Conservation (phyloP, 208 protist species). For the Kentomonas sorsogonicus region DNA sequence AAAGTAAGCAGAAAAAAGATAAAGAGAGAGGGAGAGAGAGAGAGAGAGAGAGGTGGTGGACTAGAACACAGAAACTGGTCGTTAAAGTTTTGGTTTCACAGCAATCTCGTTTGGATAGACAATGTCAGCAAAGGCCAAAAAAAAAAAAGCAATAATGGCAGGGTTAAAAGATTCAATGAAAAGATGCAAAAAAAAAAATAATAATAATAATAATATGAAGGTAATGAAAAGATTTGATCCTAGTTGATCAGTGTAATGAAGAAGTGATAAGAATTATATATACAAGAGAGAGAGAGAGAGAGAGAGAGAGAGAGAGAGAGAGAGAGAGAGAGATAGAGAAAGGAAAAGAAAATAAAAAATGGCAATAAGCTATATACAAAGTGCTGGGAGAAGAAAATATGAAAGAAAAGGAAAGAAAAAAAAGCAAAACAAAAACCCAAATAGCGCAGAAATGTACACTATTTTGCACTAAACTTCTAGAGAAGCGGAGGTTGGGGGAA, state of each 20-base stretch:
- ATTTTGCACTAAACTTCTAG: no score
- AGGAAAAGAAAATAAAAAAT: background rate
- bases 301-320: constrained; percentile 2
- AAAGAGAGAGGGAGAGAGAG: no score
- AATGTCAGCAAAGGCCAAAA: constrained; percentile 2
- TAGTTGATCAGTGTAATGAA: constrained; percentile 9
- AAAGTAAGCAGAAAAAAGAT: no score
- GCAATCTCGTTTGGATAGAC: no score
- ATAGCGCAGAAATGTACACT: no score
- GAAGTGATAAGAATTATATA: constrained; percentile 9
- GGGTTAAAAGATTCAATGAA: background rate
- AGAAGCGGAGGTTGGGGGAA: no score
- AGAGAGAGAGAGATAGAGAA: background rate
- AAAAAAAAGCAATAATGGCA: background rate
- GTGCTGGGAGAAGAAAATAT: constrained; percentile 6
- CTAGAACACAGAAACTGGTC: no score
- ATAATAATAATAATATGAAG: constrained; percentile 1
- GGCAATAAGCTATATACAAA: constrained; percentile 1
- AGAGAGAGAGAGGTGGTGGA: no score
- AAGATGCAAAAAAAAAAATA: background rate
- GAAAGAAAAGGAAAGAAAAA: constrained; percentile 1
- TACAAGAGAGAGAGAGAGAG: constrained; percentile 6
- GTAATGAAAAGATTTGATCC: no score
- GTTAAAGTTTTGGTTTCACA: no score
- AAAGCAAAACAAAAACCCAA: no score